phyloP scores from a whole-genome alignment of 1,284 basidiomycete species.

The Leccinum ponderosum region DNA sequence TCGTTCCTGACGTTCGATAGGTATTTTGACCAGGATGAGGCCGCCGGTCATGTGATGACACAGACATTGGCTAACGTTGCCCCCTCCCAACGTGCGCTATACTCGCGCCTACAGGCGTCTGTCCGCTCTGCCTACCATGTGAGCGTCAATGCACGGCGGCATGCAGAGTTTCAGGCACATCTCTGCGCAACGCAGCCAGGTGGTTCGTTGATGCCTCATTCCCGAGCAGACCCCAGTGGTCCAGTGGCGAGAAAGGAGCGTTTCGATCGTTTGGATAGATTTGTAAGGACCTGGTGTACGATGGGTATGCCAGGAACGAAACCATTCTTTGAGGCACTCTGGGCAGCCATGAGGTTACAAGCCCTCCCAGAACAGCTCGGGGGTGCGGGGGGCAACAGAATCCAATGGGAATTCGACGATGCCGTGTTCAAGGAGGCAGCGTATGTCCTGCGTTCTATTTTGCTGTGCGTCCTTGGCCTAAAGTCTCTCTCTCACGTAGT shows the following conservation, averaged over 20 bases:
- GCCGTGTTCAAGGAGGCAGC: constrained; percentile 82
- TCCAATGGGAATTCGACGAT: constrained; percentile 82
- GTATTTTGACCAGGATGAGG: constrained; percentile 78
- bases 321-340: constrained; percentile 77
- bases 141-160: constrained; percentile 63
- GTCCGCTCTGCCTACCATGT: constrained; percentile 77
- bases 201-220: constrained; percentile 68
- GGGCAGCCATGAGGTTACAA: constrained; percentile 74
- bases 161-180: constrained; percentile 77
- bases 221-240: constrained; percentile 60
- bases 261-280: constrained; percentile 66
- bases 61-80: constrained; percentile 72
- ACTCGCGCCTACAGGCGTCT: constrained; percentile 72
- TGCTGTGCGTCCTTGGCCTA: constrained; percentile 7
- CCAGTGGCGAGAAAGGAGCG: constrained; percentile 70
- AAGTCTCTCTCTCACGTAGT: constrained; percentile 40
- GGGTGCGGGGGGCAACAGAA: constrained; percentile 63
- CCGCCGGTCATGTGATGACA: constrained; percentile 73
- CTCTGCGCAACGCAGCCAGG: constrained; percentile 70
- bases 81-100: constrained; percentile 75
- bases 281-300: constrained; percentile 75
- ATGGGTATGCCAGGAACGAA: constrained; percentile 78
- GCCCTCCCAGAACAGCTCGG: constrained; percentile 70
- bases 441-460: constrained; percentile 47
- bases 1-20: constrained; percentile 38